A percentile compares a stretch with the other conserved stretches of the same genome.
These are phyloP conservation scores for Vinca minor DNA, from an alignment of 257 asterid genomes.

Conservation along the genomic window DNA sequence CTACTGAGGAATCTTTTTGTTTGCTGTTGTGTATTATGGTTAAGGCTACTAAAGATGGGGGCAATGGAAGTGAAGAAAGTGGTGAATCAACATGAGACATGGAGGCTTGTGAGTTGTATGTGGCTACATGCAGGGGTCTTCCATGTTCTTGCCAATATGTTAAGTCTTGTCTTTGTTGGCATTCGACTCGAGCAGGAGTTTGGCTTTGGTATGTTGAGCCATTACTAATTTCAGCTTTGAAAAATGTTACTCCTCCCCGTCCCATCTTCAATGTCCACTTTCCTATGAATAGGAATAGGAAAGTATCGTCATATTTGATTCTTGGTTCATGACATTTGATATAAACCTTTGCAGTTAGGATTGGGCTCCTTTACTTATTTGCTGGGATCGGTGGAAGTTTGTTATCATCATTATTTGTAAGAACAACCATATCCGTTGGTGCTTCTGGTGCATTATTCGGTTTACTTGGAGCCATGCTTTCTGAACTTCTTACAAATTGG, in stretches of 20 bases:
- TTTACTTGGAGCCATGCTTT: conserved; percentile 81
- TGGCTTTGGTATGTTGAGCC: conserved; percentile 30
- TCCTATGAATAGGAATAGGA: too few relatives aligned
- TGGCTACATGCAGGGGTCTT: conserved; percentile 45
- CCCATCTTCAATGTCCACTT: too few relatives aligned
- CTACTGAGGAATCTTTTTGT: too few relatives aligned
- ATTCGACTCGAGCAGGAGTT: conserved; percentile 44
- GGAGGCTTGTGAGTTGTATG: conserved; percentile 37
- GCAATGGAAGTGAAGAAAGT: conserved; percentile 27
- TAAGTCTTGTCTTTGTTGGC: conserved; percentile 37
- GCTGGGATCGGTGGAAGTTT: conserved; percentile 84
- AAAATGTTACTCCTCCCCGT: too few relatives aligned
- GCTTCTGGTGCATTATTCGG: conserved; percentile 94
- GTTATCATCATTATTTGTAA: conserved; percentile 52
- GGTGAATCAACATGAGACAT: conserved; percentile 21
- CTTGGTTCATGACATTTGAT: not conserved
- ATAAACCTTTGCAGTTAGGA: conserved; percentile 36
- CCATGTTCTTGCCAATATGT: conserved; percentile 44
- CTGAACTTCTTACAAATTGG: conserved; percentile 79
- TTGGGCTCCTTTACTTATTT: conserved; percentile 50
- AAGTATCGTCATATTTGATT: too few relatives aligned
- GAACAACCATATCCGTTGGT: conserved; percentile 63
- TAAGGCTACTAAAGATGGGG: conserved; percentile 32
- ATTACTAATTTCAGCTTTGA: not conserved
- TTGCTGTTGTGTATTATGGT: not conserved